Evolutionary conservation across 1,284 basidiomycete species (phyloP).

Genomic region (Ganoderma sinense): DNA sequence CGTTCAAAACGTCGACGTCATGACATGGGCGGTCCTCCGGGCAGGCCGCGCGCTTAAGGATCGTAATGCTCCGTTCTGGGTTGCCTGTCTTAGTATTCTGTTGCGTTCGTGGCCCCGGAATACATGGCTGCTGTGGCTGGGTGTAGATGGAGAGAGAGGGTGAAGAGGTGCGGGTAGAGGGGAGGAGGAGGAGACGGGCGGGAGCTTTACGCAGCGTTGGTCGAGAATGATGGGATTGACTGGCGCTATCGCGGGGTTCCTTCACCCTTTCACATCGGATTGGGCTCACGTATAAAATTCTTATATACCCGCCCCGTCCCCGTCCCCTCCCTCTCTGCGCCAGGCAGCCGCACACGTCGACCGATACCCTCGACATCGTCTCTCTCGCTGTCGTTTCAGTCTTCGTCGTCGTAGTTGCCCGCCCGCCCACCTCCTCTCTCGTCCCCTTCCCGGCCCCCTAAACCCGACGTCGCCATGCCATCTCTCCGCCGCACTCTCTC

Average conservation of each 20-base stretch:
- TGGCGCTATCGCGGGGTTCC: constrained; percentile 16
- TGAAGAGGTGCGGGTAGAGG: background rate
- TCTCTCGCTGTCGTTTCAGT: constrained; percentile 20
- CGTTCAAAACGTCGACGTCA: constrained; percentile 5
- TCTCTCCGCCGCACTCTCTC: constrained; percentile 79
- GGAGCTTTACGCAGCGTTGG: constrained; percentile 12
- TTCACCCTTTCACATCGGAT: constrained; percentile 41
- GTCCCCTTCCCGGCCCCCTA: constrained; percentile 49
- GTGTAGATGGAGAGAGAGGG: background rate
- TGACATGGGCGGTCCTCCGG: constrained; percentile 19
- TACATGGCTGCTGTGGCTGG: background rate
- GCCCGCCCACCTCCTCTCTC: constrained; percentile 62
- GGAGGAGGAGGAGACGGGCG: constrained; percentile 7
- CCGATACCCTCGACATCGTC: constrained; percentile 32
- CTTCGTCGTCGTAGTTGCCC: constrained; percentile 26
- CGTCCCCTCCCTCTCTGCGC: constrained; percentile 28
- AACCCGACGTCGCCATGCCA: constrained; percentile 56
- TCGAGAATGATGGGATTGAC: constrained; percentile 23
- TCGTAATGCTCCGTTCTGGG: background rate
- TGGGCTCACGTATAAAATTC: constrained; percentile 37
- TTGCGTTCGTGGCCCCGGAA: background rate
- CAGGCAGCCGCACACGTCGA: constrained; percentile 34
- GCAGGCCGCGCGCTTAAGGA: background rate
- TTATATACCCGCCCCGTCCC: constrained; percentile 22
- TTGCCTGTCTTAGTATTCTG: background rate